Percentiles rank a stretch among this genome's conserved stretches.
phyloP scores from a whole-genome alignment of 176 grass and related monocot genomes.

The Thinopyrum elongatum region DNA sequence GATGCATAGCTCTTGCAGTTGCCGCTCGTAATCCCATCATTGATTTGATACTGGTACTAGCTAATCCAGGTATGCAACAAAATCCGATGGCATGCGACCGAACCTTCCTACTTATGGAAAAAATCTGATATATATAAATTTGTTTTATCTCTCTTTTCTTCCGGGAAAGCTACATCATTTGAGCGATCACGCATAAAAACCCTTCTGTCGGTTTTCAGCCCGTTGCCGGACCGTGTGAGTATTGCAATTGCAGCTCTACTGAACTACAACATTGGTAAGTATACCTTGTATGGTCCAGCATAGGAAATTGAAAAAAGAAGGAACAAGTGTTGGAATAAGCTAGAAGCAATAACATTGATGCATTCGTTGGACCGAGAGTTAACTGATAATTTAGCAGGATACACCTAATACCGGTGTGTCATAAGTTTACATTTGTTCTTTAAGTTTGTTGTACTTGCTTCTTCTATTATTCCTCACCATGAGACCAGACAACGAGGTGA shows the following conservation, averaged over 20 bases:
- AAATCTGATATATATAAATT: background rate
- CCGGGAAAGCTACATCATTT: constrained; percentile 56
- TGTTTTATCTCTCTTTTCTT: background rate
- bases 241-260: constrained; percentile 48
- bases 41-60: constrained; percentile 60
- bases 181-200: constrained; percentile 51
- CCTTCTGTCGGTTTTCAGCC: constrained; percentile 43
- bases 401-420: background rate
- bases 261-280: constrained; percentile 58
- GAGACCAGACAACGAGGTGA: constrained; percentile 50
- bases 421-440: background rate
- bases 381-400: background rate
- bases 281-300: background rate
- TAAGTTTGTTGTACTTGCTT: background rate
- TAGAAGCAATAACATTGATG: background rate
- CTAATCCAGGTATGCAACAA: constrained; percentile 52
- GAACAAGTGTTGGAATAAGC: background rate
- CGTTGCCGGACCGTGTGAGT: constrained; percentile 21
- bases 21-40: constrained; percentile 64
- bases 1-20: constrained; percentile 70
- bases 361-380: background rate
- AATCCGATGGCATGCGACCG: background rate
- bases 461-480: constrained; percentile 16
- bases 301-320: background rate
- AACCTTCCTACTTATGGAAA: background rate